phyloP scores from a whole-genome alignment of 2,329 filamentous ascomycete species.

The Colletotrichum noveboracense region DNA sequence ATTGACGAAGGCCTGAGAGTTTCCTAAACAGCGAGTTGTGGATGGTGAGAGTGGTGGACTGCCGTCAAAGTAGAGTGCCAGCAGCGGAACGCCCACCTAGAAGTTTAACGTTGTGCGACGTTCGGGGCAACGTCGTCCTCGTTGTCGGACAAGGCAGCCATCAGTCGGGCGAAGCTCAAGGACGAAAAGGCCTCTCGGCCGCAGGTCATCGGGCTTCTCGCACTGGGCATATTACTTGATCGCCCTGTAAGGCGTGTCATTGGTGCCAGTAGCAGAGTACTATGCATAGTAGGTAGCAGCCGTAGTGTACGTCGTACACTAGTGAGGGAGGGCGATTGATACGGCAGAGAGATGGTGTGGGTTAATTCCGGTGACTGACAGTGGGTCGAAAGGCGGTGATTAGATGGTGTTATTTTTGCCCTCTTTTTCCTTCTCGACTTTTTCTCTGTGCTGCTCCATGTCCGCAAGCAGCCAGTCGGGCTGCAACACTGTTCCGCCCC shows the following conservation, averaged over 20 bases:
- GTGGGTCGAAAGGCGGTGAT: not conserved
- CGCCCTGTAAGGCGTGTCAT: not conserved
- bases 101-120: not conserved
- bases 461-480: constrained; percentile 11
- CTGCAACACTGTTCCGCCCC: constrained; percentile 2
- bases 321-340: not conserved
- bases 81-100: not conserved
- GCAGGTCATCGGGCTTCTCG: not conserved
- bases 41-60: not conserved
- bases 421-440: constrained; percentile 2
- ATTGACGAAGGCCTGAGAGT: not conserved
- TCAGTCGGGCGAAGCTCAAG: not conserved
- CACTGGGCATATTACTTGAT: not conserved
- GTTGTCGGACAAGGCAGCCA: not conserved
- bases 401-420: not conserved
- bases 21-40: not conserved
- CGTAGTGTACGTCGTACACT: not conserved
- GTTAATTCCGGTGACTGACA: not conserved
- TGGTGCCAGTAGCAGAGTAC: not conserved
- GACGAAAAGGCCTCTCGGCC: not conserved
- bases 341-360: not conserved
- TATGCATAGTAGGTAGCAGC: not conserved
- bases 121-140: not conserved
- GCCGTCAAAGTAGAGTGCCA: not conserved
- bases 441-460: not conserved